Evolutionary conservation across 2,329 filamentous ascomycete species (phyloP).

Genomic region (Penicillium verrucosum): DNA sequence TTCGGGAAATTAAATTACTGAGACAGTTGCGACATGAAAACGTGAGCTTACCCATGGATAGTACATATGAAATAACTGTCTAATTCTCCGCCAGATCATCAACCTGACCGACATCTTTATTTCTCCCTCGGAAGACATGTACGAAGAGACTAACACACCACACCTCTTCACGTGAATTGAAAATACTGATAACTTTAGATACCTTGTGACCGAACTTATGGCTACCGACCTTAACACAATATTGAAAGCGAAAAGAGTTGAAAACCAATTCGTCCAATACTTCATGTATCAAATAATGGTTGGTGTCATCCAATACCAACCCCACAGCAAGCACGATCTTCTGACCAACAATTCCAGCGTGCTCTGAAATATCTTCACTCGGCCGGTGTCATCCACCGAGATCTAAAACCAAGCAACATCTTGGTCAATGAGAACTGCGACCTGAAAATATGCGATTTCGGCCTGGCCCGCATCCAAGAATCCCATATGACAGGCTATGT

Average conservation of each 20-base stretch:
- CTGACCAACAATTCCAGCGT: conserved; percentile 56
- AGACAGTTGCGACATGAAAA: conserved; percentile 98
- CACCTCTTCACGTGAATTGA: background rate
- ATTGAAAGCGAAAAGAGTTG: conserved; percentile 86
- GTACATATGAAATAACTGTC: background rate
- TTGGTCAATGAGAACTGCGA: conserved; percentile 99
- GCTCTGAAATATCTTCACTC: conserved; percentile 99
- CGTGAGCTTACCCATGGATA: conserved; percentile 50
- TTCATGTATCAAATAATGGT: conserved; percentile 99
- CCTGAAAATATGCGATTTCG: conserved; percentile 98
- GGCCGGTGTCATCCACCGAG: conserved; percentile 93
- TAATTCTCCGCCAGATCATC: conserved; percentile 65
- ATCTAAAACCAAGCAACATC: conserved; percentile 98
- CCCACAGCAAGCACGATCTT: background rate
- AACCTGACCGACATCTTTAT: conserved; percentile 99
- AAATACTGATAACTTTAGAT: conserved; percentile 52
- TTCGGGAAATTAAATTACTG: conserved; percentile 91
- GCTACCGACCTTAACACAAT: conserved; percentile 94
- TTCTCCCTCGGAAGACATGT: conserved; percentile 98
- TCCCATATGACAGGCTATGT: conserved; percentile 99
- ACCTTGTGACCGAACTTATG: conserved; percentile 96
- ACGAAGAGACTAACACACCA: conserved; percentile 35
- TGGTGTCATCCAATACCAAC: background rate
- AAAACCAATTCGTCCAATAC: conserved; percentile 99
- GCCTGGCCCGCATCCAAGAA: conserved; percentile 93